These are phyloP conservation scores for Populus trichocarpa DNA, from an alignment of 441 rosid species.

Conservation along the genomic window DNA sequence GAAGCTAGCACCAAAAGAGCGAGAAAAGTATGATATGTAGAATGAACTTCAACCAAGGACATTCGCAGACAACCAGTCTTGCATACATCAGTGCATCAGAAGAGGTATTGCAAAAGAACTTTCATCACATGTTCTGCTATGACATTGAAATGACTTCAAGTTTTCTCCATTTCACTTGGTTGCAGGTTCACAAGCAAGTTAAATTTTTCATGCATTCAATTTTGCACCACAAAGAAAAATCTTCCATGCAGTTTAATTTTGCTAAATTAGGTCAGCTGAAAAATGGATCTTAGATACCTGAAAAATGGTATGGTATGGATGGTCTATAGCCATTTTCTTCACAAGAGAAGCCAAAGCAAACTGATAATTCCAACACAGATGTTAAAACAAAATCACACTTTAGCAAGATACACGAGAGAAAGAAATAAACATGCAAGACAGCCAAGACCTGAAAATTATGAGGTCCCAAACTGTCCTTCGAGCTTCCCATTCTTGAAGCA, in stretches of 20 bases:
- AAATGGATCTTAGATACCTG: constrained; percentile 52
- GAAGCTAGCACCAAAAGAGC: constrained; percentile 50
- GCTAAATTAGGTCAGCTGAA: constrained; percentile 10
- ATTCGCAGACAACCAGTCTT: background rate
- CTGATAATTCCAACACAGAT: constrained; percentile 40
- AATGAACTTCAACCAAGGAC: background rate
- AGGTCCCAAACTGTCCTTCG: constrained; percentile 68
- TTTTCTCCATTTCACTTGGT: constrained; percentile 1
- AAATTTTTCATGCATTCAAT: background rate
- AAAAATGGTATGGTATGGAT: constrained; percentile 93
- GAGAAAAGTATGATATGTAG: constrained; percentile 11
- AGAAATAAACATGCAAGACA: constrained; percentile 1
- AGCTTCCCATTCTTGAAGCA: constrained; percentile 95
- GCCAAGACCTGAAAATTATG: constrained; percentile 77
- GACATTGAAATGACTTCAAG: background rate
- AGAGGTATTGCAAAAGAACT: background rate
- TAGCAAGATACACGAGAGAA: constrained; percentile 5
- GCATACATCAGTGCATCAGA: background rate
- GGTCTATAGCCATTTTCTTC: constrained; percentile 98
- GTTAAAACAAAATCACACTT: background rate
- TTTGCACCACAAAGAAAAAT: background rate
- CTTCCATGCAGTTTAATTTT: constrained; percentile 8
- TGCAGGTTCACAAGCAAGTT: constrained; percentile 12
- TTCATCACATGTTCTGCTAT: constrained; percentile 5
- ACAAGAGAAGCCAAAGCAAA: constrained; percentile 84